Base-by-base conservation (phyloP, 495 filamentous ascomycete genomes). In the Tuber borchii region DNA sequence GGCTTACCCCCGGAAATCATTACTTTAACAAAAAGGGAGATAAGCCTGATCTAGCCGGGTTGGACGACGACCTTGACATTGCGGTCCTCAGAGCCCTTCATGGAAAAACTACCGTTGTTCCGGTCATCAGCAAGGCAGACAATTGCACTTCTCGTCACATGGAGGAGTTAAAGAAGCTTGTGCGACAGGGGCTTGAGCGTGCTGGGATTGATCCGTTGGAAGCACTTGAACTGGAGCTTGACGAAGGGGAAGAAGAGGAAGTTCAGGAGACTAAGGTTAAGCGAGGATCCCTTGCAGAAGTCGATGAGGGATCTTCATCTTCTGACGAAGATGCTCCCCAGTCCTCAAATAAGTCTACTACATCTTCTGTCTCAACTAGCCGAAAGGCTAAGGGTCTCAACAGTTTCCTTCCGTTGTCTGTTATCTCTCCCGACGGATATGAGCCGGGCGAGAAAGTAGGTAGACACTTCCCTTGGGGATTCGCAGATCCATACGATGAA, bases 91-190 rank as follows among this genome's bases (percentile, higher is more conserved):
- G 92, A 71, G 92, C 91, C 26, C 87, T 99, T 48, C 90, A 95
- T 82, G 94, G 94, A 79, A 99, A 97, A 86, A 97, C 96, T 0
- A 97, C 93, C 0, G 93, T 98, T 72, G 93, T 99, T 45, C 95
- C 95, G 0, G 92, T 99, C 56, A 94, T 99, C 84, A 92, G 93
- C 82, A 99, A 99, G 85, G 96, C 95, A 48, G 95, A 99, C 83
- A 98, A 93, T 20, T 92, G 98, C 79, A 98, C 95, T 68, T 89
- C 90, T 4, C 90, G 92, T 40, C 95, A 99, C 84, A 97, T 99
- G 95, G 85, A 87, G n/a, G 89, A 92, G 82, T 89, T 99, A 69
- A 97, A 95, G 86, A 92, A 91, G 84, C 90, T 92, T 1, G 95
- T 99, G 22, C 96, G 92, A 89, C 89, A 90, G 69, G 95, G 92